A percentile compares a stretch with the other conserved stretches of the same genome.
Conservation (phyloP, 2,329 filamentous ascomycete species). For the Epichloe bromicola region DNA sequence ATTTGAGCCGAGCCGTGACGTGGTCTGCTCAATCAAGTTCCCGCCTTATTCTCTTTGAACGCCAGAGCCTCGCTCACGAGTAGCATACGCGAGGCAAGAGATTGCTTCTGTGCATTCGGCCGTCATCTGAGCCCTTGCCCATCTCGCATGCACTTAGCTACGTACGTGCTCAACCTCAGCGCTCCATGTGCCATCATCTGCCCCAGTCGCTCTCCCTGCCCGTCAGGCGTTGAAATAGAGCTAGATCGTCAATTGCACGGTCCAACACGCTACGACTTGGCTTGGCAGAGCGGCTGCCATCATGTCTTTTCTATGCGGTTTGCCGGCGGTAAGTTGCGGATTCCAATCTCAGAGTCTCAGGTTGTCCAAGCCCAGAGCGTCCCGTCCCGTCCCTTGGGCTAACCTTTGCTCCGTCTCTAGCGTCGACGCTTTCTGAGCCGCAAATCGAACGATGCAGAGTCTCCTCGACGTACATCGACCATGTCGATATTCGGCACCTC, state of each 20-base stretch:
- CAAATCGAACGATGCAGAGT: constrained; percentile 6
- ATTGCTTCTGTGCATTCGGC: background rate
- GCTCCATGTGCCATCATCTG: background rate
- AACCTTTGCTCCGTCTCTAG: constrained; percentile 3
- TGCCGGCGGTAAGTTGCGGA: constrained; percentile 12
- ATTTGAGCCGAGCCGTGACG: background rate
- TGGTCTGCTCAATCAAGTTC: background rate
- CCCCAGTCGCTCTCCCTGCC: background rate
- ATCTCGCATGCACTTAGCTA: background rate
- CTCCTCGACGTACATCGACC: constrained; percentile 21
- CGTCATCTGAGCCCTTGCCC: background rate
- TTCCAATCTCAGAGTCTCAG: background rate
- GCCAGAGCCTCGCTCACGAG: background rate
- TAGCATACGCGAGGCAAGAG: background rate
- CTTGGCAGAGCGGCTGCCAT: background rate
- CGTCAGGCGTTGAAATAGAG: background rate
- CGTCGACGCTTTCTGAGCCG: constrained; percentile 9
- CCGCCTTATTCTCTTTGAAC: background rate
- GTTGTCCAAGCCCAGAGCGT: background rate
- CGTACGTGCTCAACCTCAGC: background rate
- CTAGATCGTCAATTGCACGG: background rate
- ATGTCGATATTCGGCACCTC: constrained; percentile 27
- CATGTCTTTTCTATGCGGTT: constrained; percentile 13
- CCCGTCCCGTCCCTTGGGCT: constrained; percentile 1
- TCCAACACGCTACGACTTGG: background rate